phyloP scores from a whole-genome alignment of 1,284 basidiomycete genomes.

The Leucoagaricus sp. region DNA sequence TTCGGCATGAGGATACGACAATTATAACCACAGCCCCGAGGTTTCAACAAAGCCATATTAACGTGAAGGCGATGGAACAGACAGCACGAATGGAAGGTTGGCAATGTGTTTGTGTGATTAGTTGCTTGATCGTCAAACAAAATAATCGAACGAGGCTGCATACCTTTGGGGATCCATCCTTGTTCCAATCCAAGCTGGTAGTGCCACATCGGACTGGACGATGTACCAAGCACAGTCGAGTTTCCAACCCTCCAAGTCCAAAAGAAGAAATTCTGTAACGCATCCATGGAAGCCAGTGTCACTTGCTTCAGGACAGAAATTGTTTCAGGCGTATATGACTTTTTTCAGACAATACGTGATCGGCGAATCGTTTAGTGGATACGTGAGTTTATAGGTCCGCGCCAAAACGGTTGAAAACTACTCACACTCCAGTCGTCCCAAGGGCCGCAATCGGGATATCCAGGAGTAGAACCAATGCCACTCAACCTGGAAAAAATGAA shows the following conservation, averaged over 20 bases:
- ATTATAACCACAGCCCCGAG: neutral
- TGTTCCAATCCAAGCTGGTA: conserved; percentile 70
- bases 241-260: conserved; percentile 85
- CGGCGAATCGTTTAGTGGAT: conserved; percentile 16
- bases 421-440: conserved; percentile 45
- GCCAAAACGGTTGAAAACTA: conserved; percentile 17
- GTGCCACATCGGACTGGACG: conserved; percentile 75
- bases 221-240: conserved; percentile 52
- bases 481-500: conserved; percentile 49
- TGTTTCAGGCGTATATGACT: conserved; percentile 51
- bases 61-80: no score
- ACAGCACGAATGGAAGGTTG: no score
- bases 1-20: conserved; percentile 1
- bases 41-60: no score
- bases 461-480: conserved; percentile 60
- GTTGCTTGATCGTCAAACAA: no score
- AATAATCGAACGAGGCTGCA: no score
- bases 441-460: conserved; percentile 50
- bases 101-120: no score
- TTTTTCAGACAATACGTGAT: conserved; percentile 19
- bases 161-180: conserved; percentile 72
- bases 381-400: neutral
- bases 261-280: conserved; percentile 81
- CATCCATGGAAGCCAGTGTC: conserved; percentile 70
- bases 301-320: conserved; percentile 57